Percentiles rank a stretch among this genome's conserved stretches.
Evolutionary conservation across 306 rosid species (phyloP).

Genomic region (Acmispon strigosus): DNA sequence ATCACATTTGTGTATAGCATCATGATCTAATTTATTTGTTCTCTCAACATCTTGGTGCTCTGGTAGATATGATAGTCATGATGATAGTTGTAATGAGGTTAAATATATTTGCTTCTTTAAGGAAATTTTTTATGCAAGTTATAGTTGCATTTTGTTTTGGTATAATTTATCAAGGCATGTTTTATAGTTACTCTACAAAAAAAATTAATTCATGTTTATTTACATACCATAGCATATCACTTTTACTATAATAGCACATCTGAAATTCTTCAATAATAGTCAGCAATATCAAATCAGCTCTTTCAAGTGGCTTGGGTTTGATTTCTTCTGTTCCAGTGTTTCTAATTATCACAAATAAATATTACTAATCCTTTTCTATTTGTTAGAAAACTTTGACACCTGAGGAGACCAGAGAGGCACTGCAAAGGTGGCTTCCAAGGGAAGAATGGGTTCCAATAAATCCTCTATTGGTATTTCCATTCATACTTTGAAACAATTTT

Average conservation of each 20-base stretch:
- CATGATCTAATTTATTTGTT: background rate
- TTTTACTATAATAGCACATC: background rate
- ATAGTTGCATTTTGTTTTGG: background rate
- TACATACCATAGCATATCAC: background rate
- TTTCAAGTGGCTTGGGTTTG: constrained; percentile 1
- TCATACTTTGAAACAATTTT: background rate
- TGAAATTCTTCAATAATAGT: background rate
- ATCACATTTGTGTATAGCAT: constrained; percentile 1
- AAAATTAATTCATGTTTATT: too few species aligned
- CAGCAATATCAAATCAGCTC: background rate
- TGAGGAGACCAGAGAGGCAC: constrained; percentile 86
- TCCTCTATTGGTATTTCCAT: constrained; percentile 74
- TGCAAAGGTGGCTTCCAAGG: constrained; percentile 88
- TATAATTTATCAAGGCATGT: background rate
- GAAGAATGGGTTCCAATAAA: constrained; percentile 97
- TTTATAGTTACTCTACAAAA: background rate
- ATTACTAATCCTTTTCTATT: constrained; percentile 22
- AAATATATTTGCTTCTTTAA: background rate
- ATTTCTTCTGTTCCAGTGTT: background rate
- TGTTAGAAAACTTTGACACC: constrained; percentile 72
- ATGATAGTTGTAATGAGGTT: background rate
- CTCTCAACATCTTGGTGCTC: constrained; percentile 3
- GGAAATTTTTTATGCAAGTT: background rate
- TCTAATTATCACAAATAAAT: background rate
- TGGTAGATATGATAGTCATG: background rate